A percentile compares a stretch with the other conserved stretches of the same genome.
Conservation (phyloP, 1,284 basidiomycete genomes). For the Ustilago sp. region DNA sequence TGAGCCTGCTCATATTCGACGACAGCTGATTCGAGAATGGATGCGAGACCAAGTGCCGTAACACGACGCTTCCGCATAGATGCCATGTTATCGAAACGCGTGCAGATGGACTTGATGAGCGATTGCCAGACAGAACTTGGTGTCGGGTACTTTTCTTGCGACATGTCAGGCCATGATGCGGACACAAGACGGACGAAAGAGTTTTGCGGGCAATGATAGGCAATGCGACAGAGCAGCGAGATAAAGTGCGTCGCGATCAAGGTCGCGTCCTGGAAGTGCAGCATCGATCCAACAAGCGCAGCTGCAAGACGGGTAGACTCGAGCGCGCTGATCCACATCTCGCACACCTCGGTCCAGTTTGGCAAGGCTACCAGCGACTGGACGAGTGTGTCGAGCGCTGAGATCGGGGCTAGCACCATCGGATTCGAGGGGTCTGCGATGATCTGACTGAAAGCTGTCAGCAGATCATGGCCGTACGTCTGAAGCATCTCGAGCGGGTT, state of each 20-base stretch:
- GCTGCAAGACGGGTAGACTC: conserved; percentile 50
- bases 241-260: conserved; percentile 59
- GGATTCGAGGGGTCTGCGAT: conserved; percentile 60
- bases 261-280: conserved; percentile 58
- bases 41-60: conserved; percentile 58
- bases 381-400: conserved; percentile 56
- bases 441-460: conserved; percentile 51
- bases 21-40: conserved; percentile 36
- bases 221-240: conserved; percentile 58
- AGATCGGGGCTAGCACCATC: conserved; percentile 58
- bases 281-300: conserved; percentile 53
- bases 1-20: conserved; percentile 25
- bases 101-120: conserved; percentile 43
- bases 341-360: conserved; percentile 42
- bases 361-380: conserved; percentile 50
- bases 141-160: conserved; percentile 20
- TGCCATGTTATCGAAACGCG: conserved; percentile 62
- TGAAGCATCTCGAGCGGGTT: conserved; percentile 57
- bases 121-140: conserved; percentile 34
- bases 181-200: conserved; percentile 55
- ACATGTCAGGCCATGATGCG: conserved; percentile 32
- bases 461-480: conserved; percentile 51
- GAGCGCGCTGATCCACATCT: conserved; percentile 44
- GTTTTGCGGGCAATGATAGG: conserved; percentile 38
- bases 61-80: conserved; percentile 58